phyloP scores from a whole-genome alignment of 176 grass and related monocot species.

The Oryza meridionalis region DNA sequence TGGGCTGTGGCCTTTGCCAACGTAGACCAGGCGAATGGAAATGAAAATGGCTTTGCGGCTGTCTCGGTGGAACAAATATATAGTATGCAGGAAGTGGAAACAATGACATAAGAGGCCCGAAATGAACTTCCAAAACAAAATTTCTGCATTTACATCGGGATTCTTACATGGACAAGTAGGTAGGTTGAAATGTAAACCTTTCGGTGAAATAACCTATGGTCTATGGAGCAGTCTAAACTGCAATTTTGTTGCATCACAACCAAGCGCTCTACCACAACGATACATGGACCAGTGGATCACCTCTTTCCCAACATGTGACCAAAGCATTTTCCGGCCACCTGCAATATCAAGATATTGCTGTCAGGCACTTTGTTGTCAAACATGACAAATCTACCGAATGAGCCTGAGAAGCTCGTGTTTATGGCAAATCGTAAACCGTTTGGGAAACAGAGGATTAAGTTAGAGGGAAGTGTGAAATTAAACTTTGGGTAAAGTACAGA shows the following conservation, averaged over 20 bases:
- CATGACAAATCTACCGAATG: no score
- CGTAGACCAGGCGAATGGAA: no score
- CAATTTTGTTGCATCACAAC: not conserved
- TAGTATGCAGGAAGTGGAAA: no score
- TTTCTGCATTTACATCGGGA: conserved; percentile 25
- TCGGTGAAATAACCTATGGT: not conserved
- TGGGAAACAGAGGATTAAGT: not conserved
- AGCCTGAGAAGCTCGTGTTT: not conserved
- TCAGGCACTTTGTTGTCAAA: not conserved
- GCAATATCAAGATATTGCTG: not conserved
- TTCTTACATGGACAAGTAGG: not conserved
- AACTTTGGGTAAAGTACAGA: not conserved
- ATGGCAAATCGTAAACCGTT: not conserved
- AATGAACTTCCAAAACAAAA: conserved; percentile 8
- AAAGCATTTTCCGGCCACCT: not conserved
- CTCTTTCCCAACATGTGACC: not conserved
- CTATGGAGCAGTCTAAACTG: not conserved
- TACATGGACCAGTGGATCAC: not conserved
- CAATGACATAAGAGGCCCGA: not conserved
- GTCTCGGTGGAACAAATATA: no score
- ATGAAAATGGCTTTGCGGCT: no score
- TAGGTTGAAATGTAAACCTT: not conserved
- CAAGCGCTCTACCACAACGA: not conserved
- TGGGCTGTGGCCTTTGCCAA: no score
- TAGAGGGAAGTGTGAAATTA: not conserved